Base-by-base conservation (phyloP, 352 stramenopile genomes). In the Globisporangium barbulae region DNA sequence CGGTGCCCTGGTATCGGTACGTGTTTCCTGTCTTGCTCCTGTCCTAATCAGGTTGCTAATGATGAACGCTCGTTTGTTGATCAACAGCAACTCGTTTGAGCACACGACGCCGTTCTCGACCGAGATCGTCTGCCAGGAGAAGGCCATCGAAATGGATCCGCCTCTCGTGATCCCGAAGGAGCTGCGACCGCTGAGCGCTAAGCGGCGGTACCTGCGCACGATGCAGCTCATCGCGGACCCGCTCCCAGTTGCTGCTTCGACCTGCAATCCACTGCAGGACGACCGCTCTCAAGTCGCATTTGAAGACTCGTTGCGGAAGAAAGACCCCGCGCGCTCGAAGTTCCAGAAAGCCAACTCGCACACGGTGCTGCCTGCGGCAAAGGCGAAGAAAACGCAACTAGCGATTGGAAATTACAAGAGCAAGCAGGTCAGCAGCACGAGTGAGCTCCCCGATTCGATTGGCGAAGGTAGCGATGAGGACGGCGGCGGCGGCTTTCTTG, bases 1-100 rank as follows among this genome's bases (percentile, higher is more conserved):
- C 83, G 59, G 72, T 90, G 25, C 68, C 81, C 3, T 91, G 82
- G 82, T 91, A 91, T 56, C 76, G 80, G 82, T 91, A 70, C 19
- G 75, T 70, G 1, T n/a, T 12, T 41, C 17, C 49, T 42, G 31
- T 41, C 10, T n/a, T 28, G 17, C 21, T 55, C 33, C 0, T 60
- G 19, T 64, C 53, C 61, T 54, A 22, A 33, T 28, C 2, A 22
- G 35, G 54, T 30, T 54, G 25, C n/a, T 66, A 17, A 47, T 41
- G 5, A 48, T 9, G 19, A 12, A 45, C 12, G 12, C 19, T n/a
- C 9, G n/a, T 42, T 17, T 52, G 13, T 30, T 57, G 50, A 9
- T 19, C 9, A 48, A 48, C 28, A 91, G 80, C 21, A 91, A 91
- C 54, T 88, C 82, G 52, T 86, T 87, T 48, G 78, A 83, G 64